Evolutionary conservation across 2,329 filamentous ascomycete genomes (phyloP).

Genomic region (Kalmusia sp.): DNA sequence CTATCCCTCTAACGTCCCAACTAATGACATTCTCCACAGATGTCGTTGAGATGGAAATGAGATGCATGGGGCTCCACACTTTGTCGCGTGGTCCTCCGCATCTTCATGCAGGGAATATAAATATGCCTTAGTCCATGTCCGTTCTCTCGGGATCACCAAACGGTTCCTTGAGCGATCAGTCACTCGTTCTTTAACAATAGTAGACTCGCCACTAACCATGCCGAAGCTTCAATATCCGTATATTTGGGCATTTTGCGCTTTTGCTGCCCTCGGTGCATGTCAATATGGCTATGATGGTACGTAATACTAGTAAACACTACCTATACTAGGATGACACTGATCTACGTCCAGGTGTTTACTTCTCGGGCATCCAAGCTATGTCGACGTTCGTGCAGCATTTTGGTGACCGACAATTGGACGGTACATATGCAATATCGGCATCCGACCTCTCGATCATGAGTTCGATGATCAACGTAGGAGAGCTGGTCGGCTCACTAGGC

Average conservation of each 20-base stretch:
- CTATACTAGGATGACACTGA: not conserved
- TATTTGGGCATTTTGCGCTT: constrained; percentile 44
- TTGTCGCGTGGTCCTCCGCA: not conserved
- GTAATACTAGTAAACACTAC: not conserved
- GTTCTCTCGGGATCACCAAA: not conserved
- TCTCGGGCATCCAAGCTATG: constrained; percentile 43
- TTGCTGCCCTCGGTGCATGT: constrained; percentile 47
- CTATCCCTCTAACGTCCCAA: not conserved
- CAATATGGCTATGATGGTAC: constrained; percentile 45
- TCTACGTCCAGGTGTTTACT: constrained; percentile 40
- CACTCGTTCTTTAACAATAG: not conserved
- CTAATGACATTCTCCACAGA: not conserved
- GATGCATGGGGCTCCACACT: not conserved
- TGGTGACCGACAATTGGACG: constrained; percentile 33
- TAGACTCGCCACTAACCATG: constrained; percentile 7
- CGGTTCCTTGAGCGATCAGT: not conserved
- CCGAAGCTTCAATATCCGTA: constrained; percentile 36
- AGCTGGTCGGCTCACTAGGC: constrained; percentile 45
- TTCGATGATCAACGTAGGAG: constrained; percentile 51
- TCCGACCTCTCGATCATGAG: constrained; percentile 40
- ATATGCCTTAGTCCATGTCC: not conserved
- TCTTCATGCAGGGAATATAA: not conserved
- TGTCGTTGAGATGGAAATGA: not conserved
- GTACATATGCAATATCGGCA: constrained; percentile 36
- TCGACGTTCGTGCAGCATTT: constrained; percentile 47